These are phyloP conservation scores for Helicostylum pulchrum DNA, from an alignment of 192 early-diverging fungal species.

Conservation along the genomic window DNA sequence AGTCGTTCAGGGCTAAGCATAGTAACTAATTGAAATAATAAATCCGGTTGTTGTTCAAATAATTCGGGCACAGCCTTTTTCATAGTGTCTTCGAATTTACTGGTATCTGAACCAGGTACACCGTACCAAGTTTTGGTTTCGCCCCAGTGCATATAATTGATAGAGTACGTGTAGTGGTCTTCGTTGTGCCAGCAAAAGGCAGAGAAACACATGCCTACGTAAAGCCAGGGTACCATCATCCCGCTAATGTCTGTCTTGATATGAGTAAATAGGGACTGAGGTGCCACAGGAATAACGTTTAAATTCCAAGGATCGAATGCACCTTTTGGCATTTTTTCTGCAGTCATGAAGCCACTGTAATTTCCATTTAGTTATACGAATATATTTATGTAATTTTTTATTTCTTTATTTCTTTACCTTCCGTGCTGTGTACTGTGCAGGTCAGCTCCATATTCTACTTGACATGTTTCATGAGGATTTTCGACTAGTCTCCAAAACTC, in stretches of 20 bases:
- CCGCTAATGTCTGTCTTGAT: constrained; percentile 93
- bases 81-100: constrained; percentile 84
- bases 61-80: constrained; percentile 76
- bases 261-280: constrained; percentile 80
- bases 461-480: constrained; percentile 80
- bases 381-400: background rate
- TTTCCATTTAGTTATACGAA: constrained; percentile 18
- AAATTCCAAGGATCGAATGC: constrained; percentile 77
- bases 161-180: constrained; percentile 94
- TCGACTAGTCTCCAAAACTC: constrained; percentile 95
- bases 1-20: constrained; percentile 82
- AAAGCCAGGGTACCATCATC: constrained; percentile 97
- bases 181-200: constrained; percentile 99
- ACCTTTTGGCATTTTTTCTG: constrained; percentile 14
- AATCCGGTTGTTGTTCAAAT: constrained; percentile 86
- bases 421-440: constrained; percentile 88
- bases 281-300: constrained; percentile 78
- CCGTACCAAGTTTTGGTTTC: constrained; percentile 99
- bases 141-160: constrained; percentile 96
- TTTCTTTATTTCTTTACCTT: constrained; percentile 44
- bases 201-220: constrained; percentile 93
- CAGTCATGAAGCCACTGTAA: constrained; percentile 38
- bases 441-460: constrained; percentile 97
- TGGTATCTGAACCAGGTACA: constrained; percentile 77
- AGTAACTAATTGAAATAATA: constrained; percentile 92